A percentile compares a stretch with the other conserved stretches of the same genome.
Conservation (phyloP, 805 yeast genomes). For the Kodamaea leandrae region DNA sequence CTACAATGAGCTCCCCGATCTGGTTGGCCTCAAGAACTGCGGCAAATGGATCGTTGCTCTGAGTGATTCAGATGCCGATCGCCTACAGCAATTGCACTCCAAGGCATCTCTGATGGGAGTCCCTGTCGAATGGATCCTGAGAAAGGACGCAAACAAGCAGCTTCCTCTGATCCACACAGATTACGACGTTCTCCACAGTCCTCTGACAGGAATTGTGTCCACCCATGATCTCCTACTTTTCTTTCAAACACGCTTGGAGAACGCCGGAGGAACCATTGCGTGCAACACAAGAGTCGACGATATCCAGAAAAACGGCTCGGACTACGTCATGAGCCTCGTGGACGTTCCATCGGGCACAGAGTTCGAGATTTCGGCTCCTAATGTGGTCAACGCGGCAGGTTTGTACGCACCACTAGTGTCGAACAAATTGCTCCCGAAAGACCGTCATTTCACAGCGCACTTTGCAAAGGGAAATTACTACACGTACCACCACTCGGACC, state of each 20-base stretch:
- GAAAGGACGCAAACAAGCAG: slow-evolving; percentile 39
- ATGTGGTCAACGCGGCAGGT: slow-evolving; percentile 78
- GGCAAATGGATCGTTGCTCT: slow-evolving; percentile 92
- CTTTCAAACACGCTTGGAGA: slow-evolving; percentile 52
- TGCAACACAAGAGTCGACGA: slow-evolving; percentile 56
- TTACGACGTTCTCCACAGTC: slow-evolving; percentile 64
- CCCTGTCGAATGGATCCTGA: slow-evolving; percentile 56
- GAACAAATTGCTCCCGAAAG: slow-evolving; percentile 63
- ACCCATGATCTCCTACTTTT: slow-evolving; percentile 75
- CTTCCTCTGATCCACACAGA: slow-evolving; percentile 71
- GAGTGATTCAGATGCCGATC: slow-evolving; percentile 56
- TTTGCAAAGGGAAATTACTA: slow-evolving; percentile 88
- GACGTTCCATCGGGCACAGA: slow-evolving; percentile 30
- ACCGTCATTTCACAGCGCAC: slow-evolving; percentile 54
- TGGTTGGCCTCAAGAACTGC: slow-evolving; percentile 57
- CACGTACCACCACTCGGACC: slow-evolving; percentile 47
- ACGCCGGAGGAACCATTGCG: slow-evolving; percentile 62
- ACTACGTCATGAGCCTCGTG: slow-evolving; percentile 24
- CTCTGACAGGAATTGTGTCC: slow-evolving; percentile 80
- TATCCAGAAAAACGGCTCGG: slow-evolving; percentile 13
- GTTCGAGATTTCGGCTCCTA: slow-evolving; percentile 48
- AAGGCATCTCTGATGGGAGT: slow-evolving; percentile 51
- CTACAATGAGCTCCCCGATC: slow-evolving; percentile 47
- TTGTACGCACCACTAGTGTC: slow-evolving; percentile 69
- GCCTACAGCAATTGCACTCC: slow-evolving; percentile 50